Conservation (phyloP, 257 asterid genomes). For the Verbascum thapsus region DNA sequence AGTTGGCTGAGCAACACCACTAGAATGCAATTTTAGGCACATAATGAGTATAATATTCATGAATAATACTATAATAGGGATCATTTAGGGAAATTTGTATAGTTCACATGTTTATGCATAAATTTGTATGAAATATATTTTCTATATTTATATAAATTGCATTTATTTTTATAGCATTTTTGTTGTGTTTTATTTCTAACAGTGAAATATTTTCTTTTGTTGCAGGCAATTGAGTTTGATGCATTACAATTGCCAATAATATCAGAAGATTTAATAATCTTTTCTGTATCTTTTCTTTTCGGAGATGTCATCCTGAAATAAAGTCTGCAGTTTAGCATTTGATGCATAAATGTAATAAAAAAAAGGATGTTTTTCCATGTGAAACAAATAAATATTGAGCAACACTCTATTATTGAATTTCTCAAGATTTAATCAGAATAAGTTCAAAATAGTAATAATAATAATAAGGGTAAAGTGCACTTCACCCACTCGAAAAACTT, state of each 20-base stretch:
- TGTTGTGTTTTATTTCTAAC: not conserved
- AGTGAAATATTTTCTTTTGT: not conserved
- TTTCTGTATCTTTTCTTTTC: not conserved
- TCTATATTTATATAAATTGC: too few species aligned
- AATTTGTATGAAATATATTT: too few species aligned
- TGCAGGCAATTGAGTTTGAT: slow-evolving; percentile 34
- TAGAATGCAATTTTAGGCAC: too few species aligned
- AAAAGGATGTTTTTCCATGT: slow-evolving; percentile 3
- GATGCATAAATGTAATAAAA: not conserved
- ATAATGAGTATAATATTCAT: too few species aligned
- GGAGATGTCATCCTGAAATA: not conserved
- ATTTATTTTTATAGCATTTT: not conserved
- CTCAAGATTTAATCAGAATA: not conserved
- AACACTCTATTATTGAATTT: not conserved
- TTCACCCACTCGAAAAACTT: too few species aligned
- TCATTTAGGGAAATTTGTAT: too few species aligned
- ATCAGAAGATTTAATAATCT: not conserved
- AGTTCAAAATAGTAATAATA: too few species aligned
- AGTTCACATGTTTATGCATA: too few species aligned
- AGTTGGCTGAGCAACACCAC: too few species aligned
- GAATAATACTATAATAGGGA: too few species aligned
- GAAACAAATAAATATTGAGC: not conserved
- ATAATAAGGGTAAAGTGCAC: too few species aligned
- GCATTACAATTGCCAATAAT: slow-evolving; percentile 24
- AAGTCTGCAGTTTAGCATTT: not conserved